These are phyloP conservation scores for Dactylorhiza incarnata DNA, from an alignment of 106 monocot species.

Conservation along the genomic window DNA sequence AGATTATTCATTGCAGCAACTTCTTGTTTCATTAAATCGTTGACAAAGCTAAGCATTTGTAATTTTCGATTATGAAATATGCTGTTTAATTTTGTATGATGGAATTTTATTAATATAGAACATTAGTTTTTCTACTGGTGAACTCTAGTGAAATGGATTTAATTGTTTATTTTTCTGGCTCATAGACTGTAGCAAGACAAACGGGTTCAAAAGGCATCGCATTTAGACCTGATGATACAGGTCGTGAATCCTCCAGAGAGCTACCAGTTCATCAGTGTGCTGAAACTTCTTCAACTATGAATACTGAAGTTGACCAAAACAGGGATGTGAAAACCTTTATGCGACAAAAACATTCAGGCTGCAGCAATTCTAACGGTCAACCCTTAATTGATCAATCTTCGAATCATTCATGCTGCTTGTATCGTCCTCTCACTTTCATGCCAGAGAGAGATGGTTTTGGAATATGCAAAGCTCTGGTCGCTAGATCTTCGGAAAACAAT, in stretches of 20 bases:
- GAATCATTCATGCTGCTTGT: conserved; percentile 3
- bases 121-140: not conserved
- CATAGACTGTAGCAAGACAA: not conserved
- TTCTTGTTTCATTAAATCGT: too few relatives aligned
- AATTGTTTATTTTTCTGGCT: not conserved
- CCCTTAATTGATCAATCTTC: conserved; percentile 2
- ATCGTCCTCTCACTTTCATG: conserved; percentile 24
- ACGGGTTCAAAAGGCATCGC: not conserved
- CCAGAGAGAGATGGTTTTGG: conserved; percentile 30
- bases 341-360: not conserved
- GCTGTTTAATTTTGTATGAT: not conserved
- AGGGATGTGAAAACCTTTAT: not conserved
- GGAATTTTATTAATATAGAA: not conserved
- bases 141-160: not conserved
- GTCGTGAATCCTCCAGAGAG: not conserved
- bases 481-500: conserved; percentile 38
- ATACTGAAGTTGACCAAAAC: not conserved
- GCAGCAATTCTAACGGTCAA: not conserved
- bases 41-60: too few relatives aligned
- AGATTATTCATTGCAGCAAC: too few relatives aligned
- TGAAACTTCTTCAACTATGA: not conserved
- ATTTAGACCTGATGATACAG: not conserved
- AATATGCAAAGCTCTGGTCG: conserved; percentile 32
- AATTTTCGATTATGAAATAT: too few relatives aligned
- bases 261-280: not conserved